Base-by-base conservation (phyloP, 176 grass and related monocot species). In the Rhynchospora tenuis region DNA sequence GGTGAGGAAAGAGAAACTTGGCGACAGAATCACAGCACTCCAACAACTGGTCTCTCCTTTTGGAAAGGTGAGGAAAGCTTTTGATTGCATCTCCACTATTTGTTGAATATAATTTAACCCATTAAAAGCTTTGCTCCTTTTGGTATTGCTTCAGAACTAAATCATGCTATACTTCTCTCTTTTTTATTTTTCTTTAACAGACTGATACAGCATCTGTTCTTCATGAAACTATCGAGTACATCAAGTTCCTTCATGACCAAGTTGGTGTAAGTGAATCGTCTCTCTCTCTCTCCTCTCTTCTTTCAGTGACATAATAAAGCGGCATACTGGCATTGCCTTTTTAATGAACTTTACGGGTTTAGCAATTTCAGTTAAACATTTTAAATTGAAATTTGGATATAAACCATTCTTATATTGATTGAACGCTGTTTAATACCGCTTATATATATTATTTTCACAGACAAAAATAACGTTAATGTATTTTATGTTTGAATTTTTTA, bases 1-100 rank as follows among this genome's bases (percentile, higher is more conserved):
- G 97, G 97, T 99, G 84, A 99, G 97, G 88, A 99, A 99, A 90
- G 97, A 99, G 89, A 99, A 99, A 86, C 85, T 99, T 67, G 97
- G 97, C 80, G 93, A 99, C 93, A 93, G 97, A 89, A 79, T 99
- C 81, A 99, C 93, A 58, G 91, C 97, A 70, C 93, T 99, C 73
- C 97, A 99, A 63, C 97, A 99, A 81, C 91, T 99, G 63, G 97
- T 99, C 72, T 91, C 97, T 33, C 97, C 97, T 92, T 99, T 99
- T 86, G 97, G 97, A 92, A 99, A 99, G 97, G 97, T 98, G n/a
- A 93, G 58, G 27, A 82, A 70, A 50, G 81, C 85, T 88, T 87
- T 93, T 88, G 55, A 94, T 92, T 84, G 57, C 54, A 73, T 88
- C 85, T 71, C 79, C 87, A 86, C 69, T 80, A 84, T 50, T 48